Conservation (phyloP, 805 yeast species). For the Candida cerambycidarum region DNA sequence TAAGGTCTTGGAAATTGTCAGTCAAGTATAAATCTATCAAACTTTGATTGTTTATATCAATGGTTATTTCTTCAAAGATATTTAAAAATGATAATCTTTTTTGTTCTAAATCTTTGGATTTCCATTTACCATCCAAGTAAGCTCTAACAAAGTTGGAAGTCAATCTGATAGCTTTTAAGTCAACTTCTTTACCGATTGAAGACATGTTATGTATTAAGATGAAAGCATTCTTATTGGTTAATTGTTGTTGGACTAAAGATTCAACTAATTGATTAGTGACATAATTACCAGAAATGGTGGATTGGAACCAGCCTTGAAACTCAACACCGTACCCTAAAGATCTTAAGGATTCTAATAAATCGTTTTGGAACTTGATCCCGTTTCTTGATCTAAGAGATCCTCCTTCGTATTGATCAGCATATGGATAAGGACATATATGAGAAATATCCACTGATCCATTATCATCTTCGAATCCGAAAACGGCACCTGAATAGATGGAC, state of each 20-base stretch:
- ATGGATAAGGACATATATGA: conserved; percentile 70
- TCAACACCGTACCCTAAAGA: conserved; percentile 63
- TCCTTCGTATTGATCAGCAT: conserved; percentile 60
- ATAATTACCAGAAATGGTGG: conserved; percentile 67
- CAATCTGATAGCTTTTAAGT: conserved; percentile 68
- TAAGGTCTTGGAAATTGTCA: conserved; percentile 11
- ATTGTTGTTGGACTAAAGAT: conserved; percentile 64
- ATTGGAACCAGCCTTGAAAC: conserved; percentile 79
- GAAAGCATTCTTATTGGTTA: conserved; percentile 54
- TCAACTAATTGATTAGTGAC: conserved; percentile 68
- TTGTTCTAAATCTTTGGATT: conserved; percentile 59
- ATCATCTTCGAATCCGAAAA: conserved; percentile 70
- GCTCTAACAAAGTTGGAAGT: conserved; percentile 59
- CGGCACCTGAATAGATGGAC: conserved; percentile 63
- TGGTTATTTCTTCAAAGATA: conserved; percentile 70
- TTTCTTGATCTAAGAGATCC: conserved; percentile 60
- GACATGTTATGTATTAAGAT: conserved; percentile 69
- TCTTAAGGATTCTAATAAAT: conserved; percentile 59
- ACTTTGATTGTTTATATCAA: conserved; percentile 65
- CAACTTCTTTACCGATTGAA: conserved; percentile 62
- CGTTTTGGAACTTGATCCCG: conserved; percentile 68
- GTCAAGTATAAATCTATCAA: conserved; percentile 56
- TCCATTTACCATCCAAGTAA: conserved; percentile 59
- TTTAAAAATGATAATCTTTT: conserved; percentile 62
- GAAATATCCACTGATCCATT: conserved; percentile 50